Evolutionary conservation across 768 basidiomycete species (phyloP), one percentile per base, ranked within the genome.

Genomic region (Boletus bicolor): DNA sequence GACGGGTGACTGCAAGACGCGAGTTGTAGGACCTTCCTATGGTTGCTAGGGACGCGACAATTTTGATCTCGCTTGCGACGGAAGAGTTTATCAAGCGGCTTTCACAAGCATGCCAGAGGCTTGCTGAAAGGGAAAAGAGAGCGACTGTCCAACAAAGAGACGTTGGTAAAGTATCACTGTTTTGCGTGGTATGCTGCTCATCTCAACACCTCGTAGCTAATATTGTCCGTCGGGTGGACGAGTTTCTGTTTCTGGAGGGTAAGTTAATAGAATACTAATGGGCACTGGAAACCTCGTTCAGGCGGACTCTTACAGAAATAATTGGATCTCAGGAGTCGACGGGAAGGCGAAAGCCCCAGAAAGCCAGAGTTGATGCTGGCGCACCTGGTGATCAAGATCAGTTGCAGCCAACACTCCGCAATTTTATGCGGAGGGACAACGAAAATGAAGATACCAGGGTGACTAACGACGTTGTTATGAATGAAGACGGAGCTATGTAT

Each of bases 21-120:
- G 41, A 15, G 28, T 34, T 30, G 30, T 47, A 92, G 90, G 90
- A 92, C 44, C 79, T 93, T 49, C 85, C 88, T 0, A 83, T 84
- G 41, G 76, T 91, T 5, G 84, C 86, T 11, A 85, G 78, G 66
- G 93, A 95, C 51, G 91, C 91, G 24, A 80, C 83, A 0, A 84
- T 91, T 61, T 72, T 93, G 58, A 86, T 95, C 44, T 84, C 89
- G 21, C 74, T 92, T 28, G 92, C 92, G 6, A 86, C 93, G 53
- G 93, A 96, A 72, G 87, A 92, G 69, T 95, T 96, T 60, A 86
- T 95, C 50, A 85, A 82, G 68, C 80, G 85, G 48, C 73, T 95
- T 30, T 79, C 82, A 34, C 82, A 87, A 53, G 87, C 89, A 7
- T 82, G 81, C n/a, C 84, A 89, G 59, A 79, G 75, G 50, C 79